Conservation (phyloP, 2,329 filamentous ascomycete species). For the Trichoderma guizhouense region DNA sequence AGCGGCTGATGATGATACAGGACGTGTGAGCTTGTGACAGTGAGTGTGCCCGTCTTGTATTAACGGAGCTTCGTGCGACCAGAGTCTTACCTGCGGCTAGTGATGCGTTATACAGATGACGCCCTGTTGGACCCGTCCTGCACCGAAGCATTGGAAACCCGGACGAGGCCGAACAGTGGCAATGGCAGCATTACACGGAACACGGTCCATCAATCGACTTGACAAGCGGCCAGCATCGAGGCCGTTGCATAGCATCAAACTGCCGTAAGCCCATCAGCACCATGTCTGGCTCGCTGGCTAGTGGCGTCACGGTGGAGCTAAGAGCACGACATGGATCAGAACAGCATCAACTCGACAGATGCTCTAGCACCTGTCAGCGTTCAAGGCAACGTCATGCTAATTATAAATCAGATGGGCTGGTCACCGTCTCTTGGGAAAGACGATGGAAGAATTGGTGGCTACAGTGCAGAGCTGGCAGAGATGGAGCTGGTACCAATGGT, state of each 20-base stretch:
- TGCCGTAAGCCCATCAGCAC: constrained; percentile 16
- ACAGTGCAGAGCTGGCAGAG: background rate
- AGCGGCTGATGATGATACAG: background rate
- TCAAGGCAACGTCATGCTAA: background rate
- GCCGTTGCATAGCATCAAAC: background rate
- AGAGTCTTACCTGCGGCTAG: background rate
- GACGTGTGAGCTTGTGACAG: background rate
- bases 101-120: background rate
- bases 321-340: background rate
- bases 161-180: background rate
- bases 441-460: background rate
- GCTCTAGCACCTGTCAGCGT: background rate
- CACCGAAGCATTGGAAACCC: background rate
- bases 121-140: background rate
- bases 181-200: background rate
- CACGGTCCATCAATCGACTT: background rate
- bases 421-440: background rate
- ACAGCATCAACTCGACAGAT: constrained; percentile 1
- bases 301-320: constrained; percentile 12
- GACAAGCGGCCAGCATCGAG: background rate
- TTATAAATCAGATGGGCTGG: background rate
- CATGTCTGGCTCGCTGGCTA: constrained; percentile 4
- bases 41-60: background rate
- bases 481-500: background rate
- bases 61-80: background rate